Percentiles rank a stretch among this genome's conserved stretches.
Conservation (phyloP, 345 rosid species). For the Clarkia xantiana region DNA sequence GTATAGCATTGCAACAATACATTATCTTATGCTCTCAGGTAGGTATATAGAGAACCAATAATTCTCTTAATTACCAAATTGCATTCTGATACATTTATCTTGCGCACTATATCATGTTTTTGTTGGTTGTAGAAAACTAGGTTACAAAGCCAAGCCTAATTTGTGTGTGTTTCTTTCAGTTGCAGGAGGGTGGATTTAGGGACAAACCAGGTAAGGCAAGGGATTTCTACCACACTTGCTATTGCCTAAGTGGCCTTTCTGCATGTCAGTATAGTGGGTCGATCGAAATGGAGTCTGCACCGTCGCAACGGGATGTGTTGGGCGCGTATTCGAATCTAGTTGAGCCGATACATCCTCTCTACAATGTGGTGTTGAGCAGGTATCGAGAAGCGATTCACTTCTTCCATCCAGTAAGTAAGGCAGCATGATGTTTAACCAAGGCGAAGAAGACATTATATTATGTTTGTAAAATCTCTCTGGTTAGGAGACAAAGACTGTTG, state of each 20-base stretch:
- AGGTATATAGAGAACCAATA: not conserved
- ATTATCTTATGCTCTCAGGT: slow-evolving; percentile 80
- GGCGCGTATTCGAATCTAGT: slow-evolving; percentile 67
- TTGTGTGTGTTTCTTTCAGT: slow-evolving; percentile 22
- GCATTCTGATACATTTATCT: too few relatives aligned
- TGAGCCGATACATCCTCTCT: slow-evolving; percentile 66
- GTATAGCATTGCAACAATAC: slow-evolving; percentile 74
- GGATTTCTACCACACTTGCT: slow-evolving; percentile 88
- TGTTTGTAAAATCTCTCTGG: too few relatives aligned
- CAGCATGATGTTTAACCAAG: too few relatives aligned
- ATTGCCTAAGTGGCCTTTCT: slow-evolving; percentile 80
- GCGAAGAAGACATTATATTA: too few relatives aligned
- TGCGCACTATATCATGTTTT: too few relatives aligned
- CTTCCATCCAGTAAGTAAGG: slow-evolving; percentile 15
- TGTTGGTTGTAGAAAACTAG: too few relatives aligned
- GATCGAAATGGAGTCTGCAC: slow-evolving; percentile 37
- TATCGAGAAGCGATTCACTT: slow-evolving; percentile 57
- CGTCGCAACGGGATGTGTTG: slow-evolving; percentile 37
- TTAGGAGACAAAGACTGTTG: too few relatives aligned
- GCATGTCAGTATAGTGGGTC: slow-evolving; percentile 57
- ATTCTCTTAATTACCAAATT: too few relatives aligned
- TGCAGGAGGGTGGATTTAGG: slow-evolving; percentile 58
- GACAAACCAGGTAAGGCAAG: slow-evolving; percentile 71
- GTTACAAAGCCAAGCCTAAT: too few relatives aligned
- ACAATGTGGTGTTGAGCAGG: slow-evolving; percentile 52